Percentiles rank a stretch among this genome's conserved stretches.
These are phyloP conservation scores for Rhizopus microsporus DNA, from an alignment of 371 early-diverging fungal genomes.

Conservation along the genomic window DNA sequence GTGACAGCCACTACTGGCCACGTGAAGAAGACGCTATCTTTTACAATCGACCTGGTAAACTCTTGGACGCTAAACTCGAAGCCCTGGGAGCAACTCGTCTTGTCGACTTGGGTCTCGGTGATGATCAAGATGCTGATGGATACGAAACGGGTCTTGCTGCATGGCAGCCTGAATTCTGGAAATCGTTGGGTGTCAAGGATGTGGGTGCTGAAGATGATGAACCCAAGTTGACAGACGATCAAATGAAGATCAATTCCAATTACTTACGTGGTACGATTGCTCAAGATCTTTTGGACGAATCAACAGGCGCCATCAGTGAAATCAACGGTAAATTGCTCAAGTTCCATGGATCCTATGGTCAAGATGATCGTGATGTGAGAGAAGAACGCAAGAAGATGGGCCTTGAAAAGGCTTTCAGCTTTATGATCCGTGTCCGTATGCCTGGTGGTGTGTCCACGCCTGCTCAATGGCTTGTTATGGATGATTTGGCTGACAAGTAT, in stretches of 20 bases:
- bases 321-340: conserved; percentile 90
- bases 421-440: conserved; percentile 94
- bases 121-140: conserved; percentile 93
- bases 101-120: conserved; percentile 73
- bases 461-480: conserved; percentile 91
- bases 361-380: conserved; percentile 93
- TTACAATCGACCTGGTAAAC: conserved; percentile 89
- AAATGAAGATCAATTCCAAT: conserved; percentile 88
- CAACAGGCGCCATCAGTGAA: conserved; percentile 86
- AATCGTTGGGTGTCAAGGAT: conserved; percentile 70
- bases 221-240: conserved; percentile 80
- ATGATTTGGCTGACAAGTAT: conserved; percentile 76
- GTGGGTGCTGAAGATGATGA: conserved; percentile 69
- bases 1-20: conserved; percentile 96
- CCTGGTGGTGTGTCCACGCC: conserved; percentile 90
- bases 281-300: conserved; percentile 77
- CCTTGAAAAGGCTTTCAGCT: conserved; percentile 87
- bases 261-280: conserved; percentile 90
- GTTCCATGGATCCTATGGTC: conserved; percentile 96
- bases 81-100: conserved; percentile 74
- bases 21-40: conserved; percentile 85
- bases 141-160: conserved; percentile 77
- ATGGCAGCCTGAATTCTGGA: conserved; percentile 86
- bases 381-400: conserved; percentile 84
- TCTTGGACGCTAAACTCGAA: conserved; percentile 78